Evolutionary conservation across 176 grass and related monocot species (phyloP), one percentile per base, ranked within the genome.

Genomic region (Bolboschoenus planiculmis): DNA sequence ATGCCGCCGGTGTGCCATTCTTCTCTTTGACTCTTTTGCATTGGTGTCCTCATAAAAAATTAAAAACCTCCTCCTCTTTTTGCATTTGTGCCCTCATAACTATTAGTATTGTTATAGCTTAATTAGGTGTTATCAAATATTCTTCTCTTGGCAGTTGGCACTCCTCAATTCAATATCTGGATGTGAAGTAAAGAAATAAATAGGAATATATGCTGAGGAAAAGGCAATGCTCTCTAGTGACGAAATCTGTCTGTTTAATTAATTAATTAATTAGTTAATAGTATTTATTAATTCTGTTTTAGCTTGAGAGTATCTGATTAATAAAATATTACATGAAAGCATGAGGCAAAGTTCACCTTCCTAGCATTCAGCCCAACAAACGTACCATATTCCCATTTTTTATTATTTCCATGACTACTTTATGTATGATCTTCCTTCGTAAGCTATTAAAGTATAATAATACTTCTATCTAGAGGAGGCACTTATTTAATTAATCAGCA

Each of bases 291-390:
- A 66, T 73, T 72, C 10, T 40, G 40, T 47, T 75, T 75, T 46
- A 75, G 43, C 13, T 50, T 21, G 66, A 43, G 36, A 71, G 11
- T 75, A 50, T 75, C 71, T 30, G 23, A 75, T 75, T 51, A 75
- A 50, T 81, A 81, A 81, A 61, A 81, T 46, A 62, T n/a, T n/a
- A n/a, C n/a, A n/a, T 81, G 57, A 30, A 63, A 60, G 78, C 78
- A 81, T 48, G 79, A 81, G 55, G n/a, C 58, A 62, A 64, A 61
- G 57, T 81, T 61, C 30, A 5, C 20, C 3, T 44, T 81, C 79
- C 40, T 81, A 60, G 44, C 79, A 43, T 81, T 81, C 53, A 79
- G 77, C 2, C 79, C 55, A 81, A 61, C 79, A 81, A 44, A 21
- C 10, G 56, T 81, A 44, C 56, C 79, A 81, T 81, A 43, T 81